Percentiles rank a stretch among this genome's conserved stretches.
Conservation (phyloP, 768 basidiomycete genomes). For the Arthromyces matolae region DNA sequence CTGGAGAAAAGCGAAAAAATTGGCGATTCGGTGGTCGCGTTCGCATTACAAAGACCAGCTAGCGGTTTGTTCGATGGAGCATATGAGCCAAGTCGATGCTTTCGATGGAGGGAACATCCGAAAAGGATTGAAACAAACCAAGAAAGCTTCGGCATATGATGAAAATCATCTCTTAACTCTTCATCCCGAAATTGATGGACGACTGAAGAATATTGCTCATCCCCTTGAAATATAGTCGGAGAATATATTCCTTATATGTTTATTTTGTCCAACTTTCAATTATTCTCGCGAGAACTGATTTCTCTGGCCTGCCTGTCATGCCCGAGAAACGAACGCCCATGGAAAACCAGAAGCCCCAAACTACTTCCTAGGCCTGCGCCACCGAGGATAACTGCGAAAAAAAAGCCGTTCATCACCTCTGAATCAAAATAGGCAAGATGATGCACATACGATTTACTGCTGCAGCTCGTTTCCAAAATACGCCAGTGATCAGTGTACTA, state of each 20-base stretch:
- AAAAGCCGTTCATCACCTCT: neutral
- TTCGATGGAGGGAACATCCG: constrained; percentile 57
- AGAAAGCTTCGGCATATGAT: constrained; percentile 15
- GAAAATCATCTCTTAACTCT: constrained; percentile 54
- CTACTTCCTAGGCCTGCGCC: constrained; percentile 67
- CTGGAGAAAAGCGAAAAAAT: constrained; percentile 46
- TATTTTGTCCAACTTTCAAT: too few species aligned
- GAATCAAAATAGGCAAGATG: neutral
- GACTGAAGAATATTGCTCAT: constrained; percentile 55
- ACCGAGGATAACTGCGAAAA: constrained; percentile 61
- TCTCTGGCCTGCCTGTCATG: constrained; percentile 43
- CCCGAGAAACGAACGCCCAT: constrained; percentile 49
- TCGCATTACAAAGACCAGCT: constrained; percentile 58
- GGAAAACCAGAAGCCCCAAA: constrained; percentile 56
- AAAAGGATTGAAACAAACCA: constrained; percentile 26
- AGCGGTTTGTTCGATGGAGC: constrained; percentile 58
- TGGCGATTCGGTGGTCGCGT: constrained; percentile 40
- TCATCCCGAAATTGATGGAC: constrained; percentile 62
- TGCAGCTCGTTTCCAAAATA: constrained; percentile 69
- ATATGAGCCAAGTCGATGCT: constrained; percentile 76
- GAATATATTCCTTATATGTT: too few species aligned
- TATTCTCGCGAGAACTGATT: constrained; percentile 27
- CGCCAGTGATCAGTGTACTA: constrained; percentile 60
- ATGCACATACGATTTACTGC: constrained; percentile 51
- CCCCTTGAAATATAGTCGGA: too few species aligned